Conservation (phyloP, 139 green algal species). For the Deuterostichococcus epilithicus region DNA sequence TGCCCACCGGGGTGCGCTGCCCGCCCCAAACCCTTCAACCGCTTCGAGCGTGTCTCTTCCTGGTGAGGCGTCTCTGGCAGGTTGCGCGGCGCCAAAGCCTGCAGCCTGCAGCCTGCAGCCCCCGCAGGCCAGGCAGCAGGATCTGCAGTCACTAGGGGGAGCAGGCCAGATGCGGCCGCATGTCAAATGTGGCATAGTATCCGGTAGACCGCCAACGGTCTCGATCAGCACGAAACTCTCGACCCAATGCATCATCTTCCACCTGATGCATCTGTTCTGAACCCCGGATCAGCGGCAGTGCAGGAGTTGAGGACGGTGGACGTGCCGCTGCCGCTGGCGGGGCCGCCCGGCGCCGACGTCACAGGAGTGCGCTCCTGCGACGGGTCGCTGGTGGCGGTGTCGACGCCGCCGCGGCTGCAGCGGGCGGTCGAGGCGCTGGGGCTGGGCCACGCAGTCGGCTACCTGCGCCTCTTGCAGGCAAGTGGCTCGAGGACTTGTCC, state of each 20-base stretch:
- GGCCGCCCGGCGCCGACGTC: not conserved
- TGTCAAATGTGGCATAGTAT: no score
- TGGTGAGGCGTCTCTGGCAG: no score
- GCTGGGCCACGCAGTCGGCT: conserved; percentile 39
- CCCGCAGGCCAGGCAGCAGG: no score
- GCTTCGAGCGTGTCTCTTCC: no score
- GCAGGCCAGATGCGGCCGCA: no score
- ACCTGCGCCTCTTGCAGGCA: conserved; percentile 41
- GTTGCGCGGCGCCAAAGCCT: no score
- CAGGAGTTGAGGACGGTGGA: conserved; percentile 26
- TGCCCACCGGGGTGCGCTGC: not conserved
- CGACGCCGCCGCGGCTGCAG: conserved; percentile 5
- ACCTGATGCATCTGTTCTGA: no score
- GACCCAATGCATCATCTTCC: no score
- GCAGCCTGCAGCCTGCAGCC: no score
- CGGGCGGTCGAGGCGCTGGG: conserved; percentile 34
- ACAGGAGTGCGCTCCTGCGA: not conserved
- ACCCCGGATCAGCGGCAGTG: not conserved
- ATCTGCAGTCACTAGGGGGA: no score
- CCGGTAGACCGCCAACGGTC: no score
- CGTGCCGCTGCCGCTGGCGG: conserved; percentile 50
- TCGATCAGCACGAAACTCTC: no score
- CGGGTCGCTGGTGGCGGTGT: conserved; percentile 8
- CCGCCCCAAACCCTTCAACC: not conserved
- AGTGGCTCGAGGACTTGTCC: not conserved